Conservation (phyloP, 2,329 filamentous ascomycete species). For the Fusarium proliferatum region DNA sequence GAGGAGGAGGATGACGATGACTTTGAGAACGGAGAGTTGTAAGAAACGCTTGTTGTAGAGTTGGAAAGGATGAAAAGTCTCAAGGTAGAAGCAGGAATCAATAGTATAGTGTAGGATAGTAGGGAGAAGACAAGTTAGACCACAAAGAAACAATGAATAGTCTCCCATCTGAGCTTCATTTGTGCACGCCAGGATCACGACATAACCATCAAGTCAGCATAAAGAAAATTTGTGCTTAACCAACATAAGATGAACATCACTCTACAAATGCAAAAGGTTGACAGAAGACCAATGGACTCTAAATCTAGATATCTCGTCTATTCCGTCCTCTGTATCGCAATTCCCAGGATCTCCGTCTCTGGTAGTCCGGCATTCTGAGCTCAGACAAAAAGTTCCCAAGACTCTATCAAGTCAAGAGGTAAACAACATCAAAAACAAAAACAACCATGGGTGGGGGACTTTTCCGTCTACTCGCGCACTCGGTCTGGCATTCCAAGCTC, state of each 20-base stretch:
- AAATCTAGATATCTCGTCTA: not conserved
- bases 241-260: not conserved
- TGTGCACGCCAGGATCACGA: fast-evolving
- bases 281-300: not conserved
- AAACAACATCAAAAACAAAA: not conserved
- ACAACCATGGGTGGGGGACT: not conserved
- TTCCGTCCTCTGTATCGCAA: not conserved
- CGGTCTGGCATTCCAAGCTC: not conserved
- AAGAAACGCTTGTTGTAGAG: not conserved
- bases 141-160: not conserved
- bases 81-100: fast-evolving
- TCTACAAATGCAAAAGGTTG: not conserved
- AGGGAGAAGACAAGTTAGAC: not conserved
- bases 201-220: fast-evolving
- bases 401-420: not conserved
- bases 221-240: fast-evolving
- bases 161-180: not conserved
- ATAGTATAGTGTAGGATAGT: fast-evolving
- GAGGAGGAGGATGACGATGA: slow-evolving; percentile 11
- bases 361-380: not conserved
- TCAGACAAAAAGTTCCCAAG: not conserved
- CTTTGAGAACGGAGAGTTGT: slow-evolving; percentile 30
- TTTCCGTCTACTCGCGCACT: not conserved
- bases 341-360: not conserved
- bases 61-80: not conserved